Percentiles rank a stretch among this genome's conserved stretches.
Conservation (phyloP, 176 grass and related monocot species). For the Cocos nucifera region DNA sequence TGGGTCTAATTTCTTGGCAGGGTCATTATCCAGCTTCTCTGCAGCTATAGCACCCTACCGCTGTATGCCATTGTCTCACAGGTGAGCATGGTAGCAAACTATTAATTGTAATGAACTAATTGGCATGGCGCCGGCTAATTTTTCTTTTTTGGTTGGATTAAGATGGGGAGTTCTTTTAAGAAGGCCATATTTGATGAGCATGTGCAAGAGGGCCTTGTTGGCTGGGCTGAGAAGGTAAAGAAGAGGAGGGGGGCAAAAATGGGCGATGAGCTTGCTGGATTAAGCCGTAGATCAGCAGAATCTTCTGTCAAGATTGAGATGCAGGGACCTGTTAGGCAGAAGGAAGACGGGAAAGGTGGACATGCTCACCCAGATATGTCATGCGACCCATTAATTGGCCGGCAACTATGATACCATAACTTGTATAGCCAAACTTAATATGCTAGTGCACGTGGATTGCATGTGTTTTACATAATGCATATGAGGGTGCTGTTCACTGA, state of each 20-base stretch:
- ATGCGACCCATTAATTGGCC: too few species aligned
- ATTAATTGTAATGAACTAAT: background rate
- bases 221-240: constrained; percentile 59
- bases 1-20: constrained; percentile 24
- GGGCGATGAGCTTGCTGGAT: too few species aligned
- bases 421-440: too few species aligned
- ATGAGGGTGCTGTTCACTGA: too few species aligned
- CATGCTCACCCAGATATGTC: too few species aligned
- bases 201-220: constrained; percentile 53
- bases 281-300: background rate
- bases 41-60: constrained; percentile 87
- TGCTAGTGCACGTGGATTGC: too few species aligned
- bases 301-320: background rate
- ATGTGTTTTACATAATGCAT: too few species aligned
- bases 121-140: background rate
- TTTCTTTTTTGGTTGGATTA: constrained; percentile 1
- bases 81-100: constrained; percentile 15
- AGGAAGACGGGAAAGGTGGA: constrained; percentile 1
- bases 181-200: constrained; percentile 84
- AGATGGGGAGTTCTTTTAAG: constrained; percentile 87
- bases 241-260: constrained; percentile 32
- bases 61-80: constrained; percentile 88
- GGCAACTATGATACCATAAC: too few species aligned
- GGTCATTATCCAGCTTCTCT: constrained; percentile 56
- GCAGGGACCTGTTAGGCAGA: background rate